Conservation (phyloP, 768 basidiomycete genomes). For the Candolleomyces aberdarensis region DNA sequence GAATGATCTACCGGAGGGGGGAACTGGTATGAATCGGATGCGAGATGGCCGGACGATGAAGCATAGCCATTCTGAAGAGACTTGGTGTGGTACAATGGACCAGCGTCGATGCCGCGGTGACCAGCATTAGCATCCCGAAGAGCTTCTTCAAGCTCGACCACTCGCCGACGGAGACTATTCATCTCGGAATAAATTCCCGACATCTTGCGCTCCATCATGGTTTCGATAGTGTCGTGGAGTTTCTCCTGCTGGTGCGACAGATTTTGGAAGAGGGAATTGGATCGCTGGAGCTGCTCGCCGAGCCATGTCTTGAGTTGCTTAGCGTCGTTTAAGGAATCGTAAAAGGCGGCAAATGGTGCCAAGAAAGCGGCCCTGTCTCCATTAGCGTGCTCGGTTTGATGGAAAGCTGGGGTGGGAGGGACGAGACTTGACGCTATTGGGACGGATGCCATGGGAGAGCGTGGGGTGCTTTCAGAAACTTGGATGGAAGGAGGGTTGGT, state of each 20-base stretch:
- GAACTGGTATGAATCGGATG: conserved; percentile 40
- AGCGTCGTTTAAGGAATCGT: conserved; percentile 79
- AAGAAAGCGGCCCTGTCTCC: conserved; percentile 76
- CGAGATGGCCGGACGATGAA: conserved; percentile 8
- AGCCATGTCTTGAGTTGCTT: conserved; percentile 78
- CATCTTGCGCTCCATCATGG: conserved; percentile 58
- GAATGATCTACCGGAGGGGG: conserved; percentile 33
- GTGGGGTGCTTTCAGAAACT: conserved; percentile 33
- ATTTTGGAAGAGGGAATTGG: conserved; percentile 49
- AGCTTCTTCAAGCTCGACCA: conserved; percentile 67
- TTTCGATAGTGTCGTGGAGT: conserved; percentile 56
- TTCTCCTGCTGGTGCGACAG: conserved; percentile 62
- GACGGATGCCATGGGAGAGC: conserved; percentile 50
- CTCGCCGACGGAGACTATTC: conserved; percentile 50
- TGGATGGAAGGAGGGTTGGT: conserved; percentile 27
- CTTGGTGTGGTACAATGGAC: conserved; percentile 11
- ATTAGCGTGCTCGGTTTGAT: conserved; percentile 57
- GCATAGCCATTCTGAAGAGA: conserved; percentile 16
- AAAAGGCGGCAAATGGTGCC: conserved; percentile 80
- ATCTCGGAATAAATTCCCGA: conserved; percentile 62
- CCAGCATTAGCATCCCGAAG: conserved; percentile 21
- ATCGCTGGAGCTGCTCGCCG: conserved; percentile 65
- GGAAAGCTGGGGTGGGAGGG: conserved; percentile 66
- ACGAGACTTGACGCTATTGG: conserved; percentile 66
- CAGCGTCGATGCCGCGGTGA: conserved; percentile 6